A percentile compares a stretch with the other conserved stretches of the same genome.
Evolutionary conservation across 768 basidiomycete species (phyloP).

Genomic region (Phanerochaete sordida): DNA sequence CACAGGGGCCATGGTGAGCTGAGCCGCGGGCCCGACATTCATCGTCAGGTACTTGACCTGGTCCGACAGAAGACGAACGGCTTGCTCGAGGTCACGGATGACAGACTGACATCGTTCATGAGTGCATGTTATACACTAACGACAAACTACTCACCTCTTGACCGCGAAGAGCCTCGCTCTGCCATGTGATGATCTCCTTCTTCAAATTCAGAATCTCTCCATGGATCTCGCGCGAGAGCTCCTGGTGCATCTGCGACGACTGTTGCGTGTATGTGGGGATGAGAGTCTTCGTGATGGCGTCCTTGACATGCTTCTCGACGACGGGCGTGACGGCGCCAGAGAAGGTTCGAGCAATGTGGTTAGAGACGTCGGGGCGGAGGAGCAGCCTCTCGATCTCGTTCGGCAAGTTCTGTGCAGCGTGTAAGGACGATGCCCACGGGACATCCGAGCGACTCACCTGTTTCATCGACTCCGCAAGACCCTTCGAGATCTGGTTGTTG

Average conservation of each 20-base stretch:
- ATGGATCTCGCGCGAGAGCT: slow-evolving; percentile 70
- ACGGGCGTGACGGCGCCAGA: slow-evolving; percentile 69
- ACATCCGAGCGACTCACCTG: slow-evolving; percentile 44
- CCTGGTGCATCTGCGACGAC: slow-evolving; percentile 75
- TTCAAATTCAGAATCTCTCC: slow-evolving; percentile 74
- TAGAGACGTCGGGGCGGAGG: slow-evolving; percentile 70
- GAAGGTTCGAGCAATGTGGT: slow-evolving; percentile 72
- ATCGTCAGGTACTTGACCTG: slow-evolving; percentile 78
- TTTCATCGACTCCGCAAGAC: slow-evolving; percentile 67
- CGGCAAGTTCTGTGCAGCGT: slow-evolving; percentile 57
- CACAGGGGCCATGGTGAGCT: slow-evolving; percentile 14
- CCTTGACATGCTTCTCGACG: slow-evolving; percentile 81
- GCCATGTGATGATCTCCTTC: slow-evolving; percentile 78
- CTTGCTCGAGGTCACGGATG: slow-evolving; percentile 79
- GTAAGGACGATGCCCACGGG: slow-evolving; percentile 3
- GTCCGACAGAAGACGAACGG: slow-evolving; percentile 69
- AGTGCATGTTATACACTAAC: slow-evolving; percentile 3
- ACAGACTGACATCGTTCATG: slow-evolving; percentile 43
- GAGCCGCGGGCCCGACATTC: slow-evolving; percentile 32
- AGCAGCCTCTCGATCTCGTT: slow-evolving; percentile 77
- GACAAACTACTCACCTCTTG: slow-evolving; percentile 60
- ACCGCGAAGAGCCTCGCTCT: slow-evolving; percentile 69
- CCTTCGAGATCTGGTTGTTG: slow-evolving; percentile 73
- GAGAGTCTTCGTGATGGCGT: slow-evolving; percentile 67
- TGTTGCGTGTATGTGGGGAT: slow-evolving; percentile 75